Conservation (phyloP, 441 rosid species). For the Erodium texanum region DNA sequence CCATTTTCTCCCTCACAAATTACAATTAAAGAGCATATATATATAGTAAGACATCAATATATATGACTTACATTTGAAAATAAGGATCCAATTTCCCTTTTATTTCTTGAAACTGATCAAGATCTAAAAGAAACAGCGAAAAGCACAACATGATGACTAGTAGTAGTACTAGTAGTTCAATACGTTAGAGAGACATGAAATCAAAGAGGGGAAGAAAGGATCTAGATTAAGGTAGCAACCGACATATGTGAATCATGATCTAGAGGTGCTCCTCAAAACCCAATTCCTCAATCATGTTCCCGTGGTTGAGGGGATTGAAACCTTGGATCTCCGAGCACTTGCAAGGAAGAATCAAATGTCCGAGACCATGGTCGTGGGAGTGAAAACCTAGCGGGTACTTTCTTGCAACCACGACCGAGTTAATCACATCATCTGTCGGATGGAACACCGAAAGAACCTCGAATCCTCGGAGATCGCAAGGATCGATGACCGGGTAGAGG, state of each 20-base stretch:
- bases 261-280: slow-evolving; percentile 33
- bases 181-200: too few species aligned
- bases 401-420: slow-evolving; percentile 60
- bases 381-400: slow-evolving; percentile 24
- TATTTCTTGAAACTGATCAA: background rate
- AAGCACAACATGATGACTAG: too few species aligned
- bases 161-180: too few species aligned
- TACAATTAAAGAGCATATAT: too few species aligned
- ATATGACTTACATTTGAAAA: too few species aligned
- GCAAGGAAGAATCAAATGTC: slow-evolving; percentile 21
- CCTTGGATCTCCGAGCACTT: slow-evolving; percentile 37
- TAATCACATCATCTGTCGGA: slow-evolving; percentile 73
- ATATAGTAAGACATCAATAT: too few species aligned
- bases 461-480: slow-evolving; percentile 64
- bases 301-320: slow-evolving; percentile 42
- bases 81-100: background rate
- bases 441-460: slow-evolving; percentile 59
- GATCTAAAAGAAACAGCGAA: too few species aligned
- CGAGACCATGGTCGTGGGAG: slow-evolving; percentile 16
- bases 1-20: too few species aligned
- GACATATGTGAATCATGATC: background rate
- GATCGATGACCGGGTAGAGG: slow-evolving; percentile 68
- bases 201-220: too few species aligned
- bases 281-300: slow-evolving; percentile 41
- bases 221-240: background rate